Percentiles rank a stretch among this genome's conserved stretches.
Conservation (phyloP, 2,329 filamentous ascomycete genomes). For the Exophiala bonariae region DNA sequence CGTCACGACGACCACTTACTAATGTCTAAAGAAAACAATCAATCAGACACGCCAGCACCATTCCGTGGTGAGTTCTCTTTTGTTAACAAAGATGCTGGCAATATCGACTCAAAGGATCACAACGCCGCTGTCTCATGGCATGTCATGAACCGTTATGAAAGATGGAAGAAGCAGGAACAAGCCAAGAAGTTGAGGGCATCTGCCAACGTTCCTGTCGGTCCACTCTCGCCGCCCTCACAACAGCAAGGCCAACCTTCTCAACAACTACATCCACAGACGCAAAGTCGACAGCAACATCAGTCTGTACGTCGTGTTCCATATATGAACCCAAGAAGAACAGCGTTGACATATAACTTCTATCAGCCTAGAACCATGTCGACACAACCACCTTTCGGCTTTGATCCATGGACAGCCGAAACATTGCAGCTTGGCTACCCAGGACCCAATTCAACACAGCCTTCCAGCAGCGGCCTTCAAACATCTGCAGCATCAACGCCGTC, state of each 20-base stretch:
- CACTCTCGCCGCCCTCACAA: constrained; percentile 14
- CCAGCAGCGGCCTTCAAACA: constrained; percentile 9
- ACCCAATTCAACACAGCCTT: constrained; percentile 10
- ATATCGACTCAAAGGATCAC: constrained; percentile 28
- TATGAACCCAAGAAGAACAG: constrained; percentile 6
- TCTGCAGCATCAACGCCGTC: constrained; percentile 16
- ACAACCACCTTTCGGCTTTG: constrained; percentile 17
- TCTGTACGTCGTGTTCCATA: constrained; percentile 18
- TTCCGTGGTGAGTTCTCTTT: constrained; percentile 29
- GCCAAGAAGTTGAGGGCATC: constrained; percentile 23
- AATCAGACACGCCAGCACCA: constrained; percentile 15
- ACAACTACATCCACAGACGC: background rate
- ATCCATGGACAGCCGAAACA: constrained; percentile 21
- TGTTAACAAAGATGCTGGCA: constrained; percentile 29
- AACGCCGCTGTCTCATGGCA: constrained; percentile 28
- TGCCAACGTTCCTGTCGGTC: constrained; percentile 23
- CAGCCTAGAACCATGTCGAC: constrained; percentile 11
- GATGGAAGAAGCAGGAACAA: constrained; percentile 28
- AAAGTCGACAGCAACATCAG: constrained; percentile 8
- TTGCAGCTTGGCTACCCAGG: constrained; percentile 22
- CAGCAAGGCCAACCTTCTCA: constrained; percentile 1
- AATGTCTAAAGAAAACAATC: constrained; percentile 23
- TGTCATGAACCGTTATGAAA: constrained; percentile 29
- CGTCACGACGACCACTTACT: constrained; percentile 2
- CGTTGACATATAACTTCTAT: constrained; percentile 8